phyloP scores from a whole-genome alignment of 2,329 filamentous ascomycete species.

The Stagonosporopsis cucurbitacearum region DNA sequence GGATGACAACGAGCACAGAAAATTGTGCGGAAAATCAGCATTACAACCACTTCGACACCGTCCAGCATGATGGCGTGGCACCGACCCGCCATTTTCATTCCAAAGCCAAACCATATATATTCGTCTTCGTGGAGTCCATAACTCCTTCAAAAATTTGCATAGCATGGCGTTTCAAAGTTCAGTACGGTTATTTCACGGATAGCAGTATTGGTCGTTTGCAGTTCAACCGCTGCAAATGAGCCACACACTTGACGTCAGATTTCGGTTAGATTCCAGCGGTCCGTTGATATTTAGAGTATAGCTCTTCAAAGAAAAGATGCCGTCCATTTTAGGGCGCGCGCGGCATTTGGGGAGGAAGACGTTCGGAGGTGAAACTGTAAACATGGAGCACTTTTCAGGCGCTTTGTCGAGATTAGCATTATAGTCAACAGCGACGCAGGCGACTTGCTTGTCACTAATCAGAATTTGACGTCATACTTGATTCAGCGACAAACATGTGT shows the following conservation, averaged over 20 bases:
- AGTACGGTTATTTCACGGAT: not conserved
- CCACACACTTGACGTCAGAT: not conserved
- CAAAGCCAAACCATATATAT: not conserved
- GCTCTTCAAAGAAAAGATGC: not conserved
- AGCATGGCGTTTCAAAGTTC: conserved; percentile 10
- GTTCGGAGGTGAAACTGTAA: not conserved
- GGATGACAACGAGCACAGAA: not conserved
- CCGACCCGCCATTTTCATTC: not conserved
- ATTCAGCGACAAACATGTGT: not conserved
- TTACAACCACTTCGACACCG: not conserved
- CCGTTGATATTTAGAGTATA: not conserved
- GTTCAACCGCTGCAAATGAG: not conserved
- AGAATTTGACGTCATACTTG: not conserved
- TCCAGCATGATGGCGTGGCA: not conserved
- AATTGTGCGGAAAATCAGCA: not conserved
- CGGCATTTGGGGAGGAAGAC: conserved; percentile 1
- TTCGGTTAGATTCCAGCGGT: not conserved
- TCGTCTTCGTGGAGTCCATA: not conserved
- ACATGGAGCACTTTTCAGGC: not conserved
- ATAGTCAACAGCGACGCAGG: not conserved
- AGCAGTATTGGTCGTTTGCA: not conserved
- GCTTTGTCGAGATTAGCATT: not conserved
- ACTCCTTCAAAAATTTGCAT: conserved; percentile 6
- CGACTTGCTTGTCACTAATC: not conserved
- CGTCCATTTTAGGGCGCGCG: not conserved